These are phyloP conservation scores for Podospora fimiseda DNA, from an alignment of 495 filamentous ascomycete genomes.

Conservation along the genomic window DNA sequence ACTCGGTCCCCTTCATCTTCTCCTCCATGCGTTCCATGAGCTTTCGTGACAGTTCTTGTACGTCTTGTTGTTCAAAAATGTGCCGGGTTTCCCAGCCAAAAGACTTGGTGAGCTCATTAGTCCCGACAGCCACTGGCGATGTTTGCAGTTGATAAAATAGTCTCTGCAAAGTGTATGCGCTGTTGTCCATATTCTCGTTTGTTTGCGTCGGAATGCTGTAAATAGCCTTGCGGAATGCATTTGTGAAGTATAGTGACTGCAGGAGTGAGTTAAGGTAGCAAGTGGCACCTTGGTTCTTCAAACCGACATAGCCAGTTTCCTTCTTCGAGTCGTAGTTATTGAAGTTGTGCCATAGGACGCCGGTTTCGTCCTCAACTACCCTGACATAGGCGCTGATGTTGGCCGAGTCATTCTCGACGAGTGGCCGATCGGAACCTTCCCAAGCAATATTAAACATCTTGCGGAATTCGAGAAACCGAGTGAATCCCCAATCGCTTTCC, in stretches of 20 bases:
- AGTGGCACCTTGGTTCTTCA: slow-evolving; percentile 96
- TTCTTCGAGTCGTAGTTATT: slow-evolving; percentile 98
- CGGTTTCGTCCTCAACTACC: slow-evolving; percentile 92
- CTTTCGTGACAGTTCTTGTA: slow-evolving; percentile 92
- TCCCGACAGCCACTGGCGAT: slow-evolving; percentile 71
- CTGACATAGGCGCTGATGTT: slow-evolving; percentile 91
- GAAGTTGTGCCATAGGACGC: slow-evolving; percentile 99
- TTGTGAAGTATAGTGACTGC: slow-evolving; percentile 96
- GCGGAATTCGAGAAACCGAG: slow-evolving; percentile 78
- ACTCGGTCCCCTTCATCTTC: slow-evolving; percentile 94
- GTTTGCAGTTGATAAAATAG: slow-evolving; percentile 93
- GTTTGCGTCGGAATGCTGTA: slow-evolving; percentile 91
- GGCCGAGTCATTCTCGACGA: slow-evolving; percentile 80
- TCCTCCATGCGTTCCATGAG: slow-evolving; percentile 94
- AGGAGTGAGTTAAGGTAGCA: slow-evolving; percentile 97
- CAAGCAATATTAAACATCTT: slow-evolving; percentile 69
- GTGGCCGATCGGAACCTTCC: slow-evolving; percentile 56
- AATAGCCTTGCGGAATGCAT: slow-evolving; percentile 91
- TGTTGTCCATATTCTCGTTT: slow-evolving; percentile 74
- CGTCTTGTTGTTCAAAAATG: slow-evolving; percentile 98
- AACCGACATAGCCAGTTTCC: slow-evolving; percentile 92
- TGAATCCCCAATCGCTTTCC: slow-evolving; percentile 99
- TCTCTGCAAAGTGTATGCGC: slow-evolving; percentile 88
- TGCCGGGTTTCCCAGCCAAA: slow-evolving; percentile 98
- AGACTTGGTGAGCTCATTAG: slow-evolving; percentile 84